These are phyloP conservation scores for Tetrahymena malaccensis DNA, from an alignment of 73 alveolate genomes.

Conservation along the genomic window DNA sequence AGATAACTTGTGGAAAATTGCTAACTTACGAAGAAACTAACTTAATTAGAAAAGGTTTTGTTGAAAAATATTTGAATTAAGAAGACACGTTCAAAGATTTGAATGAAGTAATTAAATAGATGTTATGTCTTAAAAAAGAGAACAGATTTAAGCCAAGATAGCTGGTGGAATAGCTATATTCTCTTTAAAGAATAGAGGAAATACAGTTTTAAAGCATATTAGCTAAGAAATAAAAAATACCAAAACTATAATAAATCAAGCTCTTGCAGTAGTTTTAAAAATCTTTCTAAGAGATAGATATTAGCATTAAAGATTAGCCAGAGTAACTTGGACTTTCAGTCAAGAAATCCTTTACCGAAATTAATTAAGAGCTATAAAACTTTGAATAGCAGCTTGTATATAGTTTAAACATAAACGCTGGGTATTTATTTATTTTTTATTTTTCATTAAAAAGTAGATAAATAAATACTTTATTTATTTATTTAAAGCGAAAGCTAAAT, in stretches of 20 bases:
- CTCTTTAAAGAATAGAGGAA: neutral
- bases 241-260: neutral
- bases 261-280: neutral
- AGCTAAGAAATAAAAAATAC: neutral
- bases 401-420: neutral
- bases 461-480: no score
- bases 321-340: neutral
- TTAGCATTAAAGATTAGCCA: neutral
- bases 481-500: neutral
- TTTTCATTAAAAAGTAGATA: no score
- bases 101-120: neutral
- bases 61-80: neutral
- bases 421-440: neutral
- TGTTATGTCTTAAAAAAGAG: neutral
- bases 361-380: neutral
- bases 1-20: neutral
- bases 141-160: neutral
- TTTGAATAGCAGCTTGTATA: neutral
- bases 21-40: neutral
- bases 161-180: neutral
- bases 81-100: neutral
- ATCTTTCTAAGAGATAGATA: neutral
- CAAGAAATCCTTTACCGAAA: neutral
- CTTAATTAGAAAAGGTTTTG: neutral
- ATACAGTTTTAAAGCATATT: neutral